Conservation (phyloP, 495 filamentous ascomycete species). For the Chaetomium fimeti region DNA sequence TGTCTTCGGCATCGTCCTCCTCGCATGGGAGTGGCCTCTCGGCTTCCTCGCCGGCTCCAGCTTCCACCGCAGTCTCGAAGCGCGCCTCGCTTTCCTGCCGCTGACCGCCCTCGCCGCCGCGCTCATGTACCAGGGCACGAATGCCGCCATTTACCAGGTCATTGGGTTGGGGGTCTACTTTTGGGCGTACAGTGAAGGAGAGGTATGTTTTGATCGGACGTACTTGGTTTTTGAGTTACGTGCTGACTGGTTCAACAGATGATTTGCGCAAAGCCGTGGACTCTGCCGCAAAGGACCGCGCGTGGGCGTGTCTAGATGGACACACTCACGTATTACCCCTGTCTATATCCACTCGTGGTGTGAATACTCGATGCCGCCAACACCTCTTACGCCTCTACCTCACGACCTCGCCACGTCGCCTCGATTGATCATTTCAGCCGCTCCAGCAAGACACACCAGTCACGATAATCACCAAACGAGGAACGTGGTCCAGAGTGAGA, state of each 20-base stretch:
- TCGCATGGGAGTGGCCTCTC: conserved; percentile 93
- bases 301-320: conserved; percentile 37
- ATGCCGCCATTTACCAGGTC: conserved; percentile 88
- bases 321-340: not conserved
- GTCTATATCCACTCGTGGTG: conserved; percentile 9
- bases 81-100: conserved; percentile 79
- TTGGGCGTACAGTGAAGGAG: conserved; percentile 95
- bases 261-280: conserved; percentile 53
- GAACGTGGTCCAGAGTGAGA: not conserved
- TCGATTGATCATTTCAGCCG: not conserved
- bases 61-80: conserved; percentile 84
- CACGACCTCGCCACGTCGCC: conserved; percentile 14
- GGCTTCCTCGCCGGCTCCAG: conserved; percentile 60
- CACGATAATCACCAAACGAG: not conserved
- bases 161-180: conserved; percentile 88
- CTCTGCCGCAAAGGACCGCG: conserved; percentile 47
- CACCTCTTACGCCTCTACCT: not conserved
- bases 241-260: conserved; percentile 37
- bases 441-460: not conserved
- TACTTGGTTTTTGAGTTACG: not conserved
- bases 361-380: not conserved
- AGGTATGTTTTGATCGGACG: conserved; percentile 59
- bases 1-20: conserved; percentile 74
- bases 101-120: conserved; percentile 69
- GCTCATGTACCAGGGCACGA: conserved; percentile 88